Percentiles rank a stretch among this genome's conserved stretches.
phyloP scores from a whole-genome alignment of 768 basidiomycete genomes.

The Phaffia tasmanica region DNA sequence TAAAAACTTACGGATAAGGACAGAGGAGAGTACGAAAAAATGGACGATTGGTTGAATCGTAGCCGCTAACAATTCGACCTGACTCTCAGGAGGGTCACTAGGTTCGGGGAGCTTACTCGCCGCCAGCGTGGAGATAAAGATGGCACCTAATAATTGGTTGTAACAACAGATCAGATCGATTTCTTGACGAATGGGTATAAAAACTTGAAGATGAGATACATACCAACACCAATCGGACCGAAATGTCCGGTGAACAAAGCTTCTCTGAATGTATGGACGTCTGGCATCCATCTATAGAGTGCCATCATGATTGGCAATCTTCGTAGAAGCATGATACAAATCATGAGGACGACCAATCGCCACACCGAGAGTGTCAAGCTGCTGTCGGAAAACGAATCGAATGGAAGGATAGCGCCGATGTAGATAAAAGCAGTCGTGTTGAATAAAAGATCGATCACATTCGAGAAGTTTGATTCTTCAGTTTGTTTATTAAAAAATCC shows the following conservation, averaged over 20 bases:
- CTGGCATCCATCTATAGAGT: conserved; percentile 83
- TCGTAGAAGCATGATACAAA: conserved; percentile 69
- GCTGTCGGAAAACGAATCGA: conserved; percentile 59
- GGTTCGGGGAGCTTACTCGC: conserved; percentile 35
- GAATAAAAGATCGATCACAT: conserved; percentile 64
- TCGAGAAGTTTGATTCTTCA: conserved; percentile 87
- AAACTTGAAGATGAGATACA: not conserved
- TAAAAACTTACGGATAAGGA: conserved; percentile 44
- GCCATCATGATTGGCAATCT: conserved; percentile 73
- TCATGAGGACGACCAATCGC: conserved; percentile 70
- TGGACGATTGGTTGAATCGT: conserved; percentile 85
- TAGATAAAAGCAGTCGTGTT: conserved; percentile 34
- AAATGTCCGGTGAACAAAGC: conserved; percentile 93
- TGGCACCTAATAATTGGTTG: conserved; percentile 47
- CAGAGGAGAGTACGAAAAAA: conserved; percentile 87
- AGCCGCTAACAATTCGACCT: conserved; percentile 55
- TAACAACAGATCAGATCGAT: conserved; percentile 41
- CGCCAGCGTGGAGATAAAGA: conserved; percentile 61
- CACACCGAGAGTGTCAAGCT: conserved; percentile 63
- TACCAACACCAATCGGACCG: conserved; percentile 62
- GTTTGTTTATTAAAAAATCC: conserved; percentile 55
- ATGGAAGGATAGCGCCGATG: conserved; percentile 96
- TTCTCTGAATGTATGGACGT: conserved; percentile 87
- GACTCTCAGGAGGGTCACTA: conserved; percentile 45
- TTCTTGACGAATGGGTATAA: not conserved